Evolutionary conservation across 73 alveolate genomes (phyloP), one percentile per base, ranked within the genome.

Genomic region (Symbiodinium pilosum): DNA sequence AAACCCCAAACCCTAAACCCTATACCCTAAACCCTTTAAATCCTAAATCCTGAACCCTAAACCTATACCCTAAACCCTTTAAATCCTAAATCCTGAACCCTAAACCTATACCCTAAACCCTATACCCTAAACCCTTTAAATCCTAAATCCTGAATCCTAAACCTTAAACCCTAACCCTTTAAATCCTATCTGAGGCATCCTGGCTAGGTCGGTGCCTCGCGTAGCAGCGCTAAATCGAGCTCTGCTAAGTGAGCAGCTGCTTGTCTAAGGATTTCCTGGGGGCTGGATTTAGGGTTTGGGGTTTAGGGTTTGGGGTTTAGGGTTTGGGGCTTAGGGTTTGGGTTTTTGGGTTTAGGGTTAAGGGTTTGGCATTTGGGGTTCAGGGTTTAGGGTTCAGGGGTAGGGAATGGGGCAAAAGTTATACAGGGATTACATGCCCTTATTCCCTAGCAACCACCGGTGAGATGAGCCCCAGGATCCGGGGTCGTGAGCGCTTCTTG

Each of bases 191-290:
- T 16, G 38, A 64, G 77, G 77, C 16, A 32, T 64, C 32, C 32
- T 64, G 77, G 77, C 77, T 36, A 18, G 77, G 32, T 21, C 30
- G 7, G 32, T 64, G 38, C 77, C 77, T 32, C 77, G 77, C 41
- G 77, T 64, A 36, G 77, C 77, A 36, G 77, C 77, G 32, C 77
- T 64, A 16, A 64, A 64, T 26, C 77, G 77, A 26, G 77, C 77
- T 30, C 77, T 64, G 77, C 77, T 64, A 32, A 64, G 77, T 36
- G 77, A 64, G 12, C 39, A 64, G 77, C 77, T 26, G 39, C 77
- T 20, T 2, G 77, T 38, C 77, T 11, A 69, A 71, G 34, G 96
- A 91, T 83, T 91, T 91, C 68, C 73, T 18, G 26, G 96, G 52
- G 0, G 3, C 21, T 16, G 73, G 73, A 32, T 56, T 56, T 56